Evolutionary conservation across 106 monocot genomes (phyloP), one percentile per base, ranked within the genome.

Genomic region (Acorus calamus): DNA sequence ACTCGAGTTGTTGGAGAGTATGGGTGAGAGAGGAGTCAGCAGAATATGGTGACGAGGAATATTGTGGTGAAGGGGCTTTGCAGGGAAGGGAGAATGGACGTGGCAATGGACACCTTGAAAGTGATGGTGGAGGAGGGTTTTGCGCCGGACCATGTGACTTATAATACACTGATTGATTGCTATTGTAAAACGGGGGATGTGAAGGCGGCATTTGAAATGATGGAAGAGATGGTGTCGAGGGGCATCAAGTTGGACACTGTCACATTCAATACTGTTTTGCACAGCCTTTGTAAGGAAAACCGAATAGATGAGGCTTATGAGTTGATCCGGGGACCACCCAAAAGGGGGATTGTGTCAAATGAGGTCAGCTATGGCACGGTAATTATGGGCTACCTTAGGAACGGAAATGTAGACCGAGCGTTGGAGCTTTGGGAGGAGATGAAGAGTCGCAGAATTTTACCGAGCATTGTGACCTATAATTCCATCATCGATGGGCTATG

Each of bases 241-340:
- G 78, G 80, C 5, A 62, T 91, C 46, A 98, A 85, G 74, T 79
- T 98, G 96, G 91, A 98, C 49, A 91, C 85, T 51, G 78, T 87
- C 61, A 85, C 91, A 28, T 77, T 98, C 11, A 98, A 98, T 66
- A 80, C 78, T 52, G 76, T 98, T 48, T 49, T 98, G 2, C 56
- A 70, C 11, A 76, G 70, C 61, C 73, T 98, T 0, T 98, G 96
- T 61, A 88, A 83, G 69, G 78, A 83, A 56, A 91, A 83, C 53
- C 82, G 75, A 61, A 72, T 83, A 50, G 63, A 74, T 3, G 79
- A 85, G 52, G 96, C 96, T 10, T 68, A 78, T 11, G 77, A 77
- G 56, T 71, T 98, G 73, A 61, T 98, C 4, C 63, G 69, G 14
- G 78, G 80, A 55, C 83, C 84, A 2, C 81, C 87, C 5, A 91